Percentiles rank a stretch among this genome's conserved stretches.
Conservation (phyloP, 495 filamentous ascomycete species). For the Daldinia caldariorum region DNA sequence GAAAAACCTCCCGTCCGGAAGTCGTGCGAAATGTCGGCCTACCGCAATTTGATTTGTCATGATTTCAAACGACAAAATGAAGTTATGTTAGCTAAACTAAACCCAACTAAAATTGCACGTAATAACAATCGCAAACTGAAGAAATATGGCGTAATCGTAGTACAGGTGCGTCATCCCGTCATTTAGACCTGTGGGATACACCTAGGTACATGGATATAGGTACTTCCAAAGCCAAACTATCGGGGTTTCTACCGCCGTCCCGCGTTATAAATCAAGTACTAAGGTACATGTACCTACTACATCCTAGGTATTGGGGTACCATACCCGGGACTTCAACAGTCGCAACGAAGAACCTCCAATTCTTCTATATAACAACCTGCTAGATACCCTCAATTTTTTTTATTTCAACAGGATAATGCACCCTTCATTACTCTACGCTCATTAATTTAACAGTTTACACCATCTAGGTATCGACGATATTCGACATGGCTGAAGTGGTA, state of each 20-base stretch:
- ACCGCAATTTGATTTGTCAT: constrained; percentile 16
- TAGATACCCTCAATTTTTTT: not conserved
- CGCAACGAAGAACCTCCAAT: not conserved
- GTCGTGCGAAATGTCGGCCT: not conserved
- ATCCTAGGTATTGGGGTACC: not conserved
- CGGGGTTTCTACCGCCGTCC: constrained; percentile 2
- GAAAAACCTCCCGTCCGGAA: not conserved
- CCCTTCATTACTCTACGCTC: not conserved
- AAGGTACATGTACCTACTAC: not conserved
- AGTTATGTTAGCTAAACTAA: constrained; percentile 7
- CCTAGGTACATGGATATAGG: not conserved
- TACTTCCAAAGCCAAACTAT: not conserved
- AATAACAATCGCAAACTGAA: constrained; percentile 2
- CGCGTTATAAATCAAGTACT: not conserved
- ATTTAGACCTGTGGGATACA: not conserved
- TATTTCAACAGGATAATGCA: not conserved
- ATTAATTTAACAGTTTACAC: not conserved
- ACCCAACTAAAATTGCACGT: not conserved
- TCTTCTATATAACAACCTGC: not conserved
- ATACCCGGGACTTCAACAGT: not conserved
- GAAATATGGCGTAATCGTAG: constrained; percentile 25
- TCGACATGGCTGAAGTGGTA: constrained; percentile 35
- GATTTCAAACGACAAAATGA: not conserved
- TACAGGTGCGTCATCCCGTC: not conserved
- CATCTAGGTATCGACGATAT: not conserved